Base-by-base conservation (phyloP, 441 rosid genomes). In the Adansonia madagascariensis region DNA sequence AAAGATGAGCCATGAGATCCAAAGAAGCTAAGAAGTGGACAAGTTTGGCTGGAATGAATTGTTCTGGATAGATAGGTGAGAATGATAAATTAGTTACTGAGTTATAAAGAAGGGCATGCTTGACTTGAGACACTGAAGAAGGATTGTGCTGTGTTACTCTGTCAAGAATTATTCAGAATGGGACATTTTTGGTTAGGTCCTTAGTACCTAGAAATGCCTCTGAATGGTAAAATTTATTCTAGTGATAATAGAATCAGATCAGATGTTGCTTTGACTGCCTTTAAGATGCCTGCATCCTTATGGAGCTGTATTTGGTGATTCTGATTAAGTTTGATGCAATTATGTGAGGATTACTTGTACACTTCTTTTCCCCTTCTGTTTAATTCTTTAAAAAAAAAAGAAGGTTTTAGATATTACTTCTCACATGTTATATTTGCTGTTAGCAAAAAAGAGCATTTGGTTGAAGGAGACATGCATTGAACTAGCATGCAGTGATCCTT, bases 281-380 rank as follows among this genome's bases (percentile, higher is more conserved):
- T 17, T 43, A 18, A 41, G 27, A 41, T 41, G 52, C 31, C 24
- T 65, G 50, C 9, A 7, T 15, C 17, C 44, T 14, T 62, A 12
- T 2, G 67, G 69, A 64, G 4, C 22, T 4, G 69, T 15, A 64
- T n/a, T 65, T 17, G 27, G 70, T 65, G 50, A 65, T 65, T 63
- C 47, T 64, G 70, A 65, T 41, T 17, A 65, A 35, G 18, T 41
- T 43, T 41, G 50, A 41, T 41, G 14, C 1, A 41, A 3, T 43
- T 17, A n/a, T 43, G 52, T 4, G 70, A 43, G 50, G 49, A 65
- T 43, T 2, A 8, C 50, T 43, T 66, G 0, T 69, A 22, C 0
- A 24, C 41, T 12, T 24, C 41, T 20, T 47, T 12, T 69, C 20
- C 5, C 18, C 39, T 69, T 47, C 11, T 12, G 5, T 69, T 69